These are phyloP conservation scores for Ustilago bromivora DNA, from an alignment of 1,284 basidiomycete species.

Conservation along the genomic window DNA sequence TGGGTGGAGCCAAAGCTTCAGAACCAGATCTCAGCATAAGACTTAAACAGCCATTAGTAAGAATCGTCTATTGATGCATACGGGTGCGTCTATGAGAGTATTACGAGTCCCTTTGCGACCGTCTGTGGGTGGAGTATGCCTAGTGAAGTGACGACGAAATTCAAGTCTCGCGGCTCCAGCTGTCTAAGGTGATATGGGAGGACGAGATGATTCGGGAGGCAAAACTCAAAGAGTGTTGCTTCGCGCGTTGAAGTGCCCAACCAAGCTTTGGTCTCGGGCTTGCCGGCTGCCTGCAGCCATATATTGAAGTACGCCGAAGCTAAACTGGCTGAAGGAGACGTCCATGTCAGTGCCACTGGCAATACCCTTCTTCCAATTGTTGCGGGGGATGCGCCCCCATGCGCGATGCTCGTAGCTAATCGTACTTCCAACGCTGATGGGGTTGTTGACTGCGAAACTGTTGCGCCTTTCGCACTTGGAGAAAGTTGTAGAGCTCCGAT, in stretches of 20 bases:
- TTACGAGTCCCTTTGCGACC: constrained; percentile 8
- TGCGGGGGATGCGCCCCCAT: neutral
- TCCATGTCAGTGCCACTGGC: constrained; percentile 15
- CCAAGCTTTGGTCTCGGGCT: constrained; percentile 22
- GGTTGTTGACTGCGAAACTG: neutral
- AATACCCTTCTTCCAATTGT: neutral
- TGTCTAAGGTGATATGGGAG: constrained; percentile 6
- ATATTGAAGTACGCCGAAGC: constrained; percentile 23
- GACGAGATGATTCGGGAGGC: constrained; percentile 12
- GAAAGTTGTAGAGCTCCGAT: constrained; percentile 32
- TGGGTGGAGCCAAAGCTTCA: constrained; percentile 49
- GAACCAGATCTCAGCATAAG: constrained; percentile 22
- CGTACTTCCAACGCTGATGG: constrained; percentile 8
- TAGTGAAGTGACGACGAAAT: constrained; percentile 26
- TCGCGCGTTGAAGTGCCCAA: constrained; percentile 44
- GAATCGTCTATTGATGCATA: neutral
- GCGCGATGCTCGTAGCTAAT: neutral
- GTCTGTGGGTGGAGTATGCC: neutral
- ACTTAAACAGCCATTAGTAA: neutral
- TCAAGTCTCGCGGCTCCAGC: neutral
- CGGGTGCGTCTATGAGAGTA: neutral
- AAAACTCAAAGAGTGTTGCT: constrained; percentile 33
- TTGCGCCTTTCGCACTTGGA: neutral
- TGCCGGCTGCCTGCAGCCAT: constrained; percentile 21
- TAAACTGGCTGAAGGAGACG: neutral